Percentiles rank a stretch among this genome's conserved stretches.
These are phyloP conservation scores for Lactifluus echinatus DNA, from an alignment of 768 basidiomycete species.

Conservation along the genomic window DNA sequence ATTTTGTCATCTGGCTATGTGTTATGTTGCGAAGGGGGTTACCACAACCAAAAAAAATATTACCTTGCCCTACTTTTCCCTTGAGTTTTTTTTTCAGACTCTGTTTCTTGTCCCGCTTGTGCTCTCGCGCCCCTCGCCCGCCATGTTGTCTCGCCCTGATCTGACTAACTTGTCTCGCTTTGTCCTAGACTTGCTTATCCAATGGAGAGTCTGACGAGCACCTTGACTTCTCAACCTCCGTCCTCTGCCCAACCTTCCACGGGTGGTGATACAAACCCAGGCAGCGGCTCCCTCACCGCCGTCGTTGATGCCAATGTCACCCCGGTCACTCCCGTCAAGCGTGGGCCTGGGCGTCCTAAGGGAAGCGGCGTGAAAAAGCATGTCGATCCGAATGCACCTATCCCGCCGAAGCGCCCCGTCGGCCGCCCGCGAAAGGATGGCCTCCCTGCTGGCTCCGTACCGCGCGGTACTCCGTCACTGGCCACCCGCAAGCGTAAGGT, in stretches of 20 bases:
- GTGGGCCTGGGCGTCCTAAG: slow-evolving; percentile 69
- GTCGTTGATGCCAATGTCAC: slow-evolving; percentile 2
- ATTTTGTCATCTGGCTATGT: background rate
- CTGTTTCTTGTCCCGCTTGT: background rate
- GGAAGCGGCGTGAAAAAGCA: slow-evolving; percentile 67
- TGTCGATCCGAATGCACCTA: slow-evolving; percentile 29
- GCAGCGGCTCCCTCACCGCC: background rate
- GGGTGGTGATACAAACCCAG: background rate
- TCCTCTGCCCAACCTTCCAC: background rate
- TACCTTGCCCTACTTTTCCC: slow-evolving; percentile 6
- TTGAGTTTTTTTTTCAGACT: background rate
- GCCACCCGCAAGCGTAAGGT: slow-evolving; percentile 18
- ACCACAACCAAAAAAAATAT: slow-evolving; percentile 16
- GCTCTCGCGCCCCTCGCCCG: background rate
- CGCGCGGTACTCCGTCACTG: slow-evolving; percentile 31
- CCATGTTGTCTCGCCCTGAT: background rate
- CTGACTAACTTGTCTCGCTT: background rate
- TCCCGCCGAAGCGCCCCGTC: slow-evolving; percentile 68
- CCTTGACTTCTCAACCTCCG: slow-evolving; percentile 10
- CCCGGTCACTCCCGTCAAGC: slow-evolving; percentile 37
- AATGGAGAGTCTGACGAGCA: slow-evolving; percentile 12
- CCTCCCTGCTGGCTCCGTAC: slow-evolving; percentile 64
- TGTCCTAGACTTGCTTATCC: background rate
- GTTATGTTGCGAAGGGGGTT: slow-evolving; percentile 4
- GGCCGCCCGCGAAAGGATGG: slow-evolving; percentile 79